Conservation (phyloP, 192 early-diverging fungal species). For the Umbelopsis vinacea region DNA sequence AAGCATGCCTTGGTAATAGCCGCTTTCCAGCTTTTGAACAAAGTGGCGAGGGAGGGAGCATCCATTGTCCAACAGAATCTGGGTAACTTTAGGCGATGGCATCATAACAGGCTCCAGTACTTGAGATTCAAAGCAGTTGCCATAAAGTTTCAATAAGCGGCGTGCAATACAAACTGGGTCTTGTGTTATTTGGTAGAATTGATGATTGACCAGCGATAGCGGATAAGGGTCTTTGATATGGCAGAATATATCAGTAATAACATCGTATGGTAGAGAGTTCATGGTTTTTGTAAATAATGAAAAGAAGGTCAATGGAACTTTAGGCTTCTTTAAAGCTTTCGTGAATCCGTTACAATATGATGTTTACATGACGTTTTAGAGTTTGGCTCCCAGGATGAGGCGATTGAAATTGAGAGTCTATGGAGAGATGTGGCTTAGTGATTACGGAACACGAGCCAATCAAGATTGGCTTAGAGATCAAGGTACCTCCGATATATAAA, state of each 20-base stretch:
- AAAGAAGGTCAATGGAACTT: background rate
- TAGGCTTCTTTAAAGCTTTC: background rate
- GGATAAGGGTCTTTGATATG: background rate
- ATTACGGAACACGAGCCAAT: background rate
- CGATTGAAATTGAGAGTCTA: background rate
- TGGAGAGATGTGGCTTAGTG: conserved; percentile 14
- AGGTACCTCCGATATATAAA: conserved; percentile 1
- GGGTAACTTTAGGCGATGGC: background rate
- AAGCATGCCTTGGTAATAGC: conserved; percentile 10
- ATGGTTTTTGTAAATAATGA: background rate
- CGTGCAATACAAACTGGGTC: conserved; percentile 16
- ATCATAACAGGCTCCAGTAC: conserved; percentile 10
- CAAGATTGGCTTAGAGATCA: background rate
- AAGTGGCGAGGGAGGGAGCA: background rate
- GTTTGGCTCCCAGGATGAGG: background rate
- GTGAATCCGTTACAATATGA: background rate
- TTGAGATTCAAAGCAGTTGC: conserved; percentile 12
- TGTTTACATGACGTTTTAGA: conserved; percentile 1
- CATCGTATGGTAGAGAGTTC: conserved; percentile 6
- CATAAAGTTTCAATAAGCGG: conserved; percentile 1
- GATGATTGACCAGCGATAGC: conserved; percentile 1
- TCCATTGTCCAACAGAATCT: background rate
- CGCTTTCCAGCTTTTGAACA: conserved; percentile 5
- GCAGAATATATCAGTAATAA: conserved; percentile 1
- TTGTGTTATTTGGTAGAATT: conserved; percentile 10